A percentile compares a stretch with the other conserved stretches of the same genome.
Evolutionary conservation across 441 rosid genomes (phyloP).

Genomic region (Pelargonium citronellum): DNA sequence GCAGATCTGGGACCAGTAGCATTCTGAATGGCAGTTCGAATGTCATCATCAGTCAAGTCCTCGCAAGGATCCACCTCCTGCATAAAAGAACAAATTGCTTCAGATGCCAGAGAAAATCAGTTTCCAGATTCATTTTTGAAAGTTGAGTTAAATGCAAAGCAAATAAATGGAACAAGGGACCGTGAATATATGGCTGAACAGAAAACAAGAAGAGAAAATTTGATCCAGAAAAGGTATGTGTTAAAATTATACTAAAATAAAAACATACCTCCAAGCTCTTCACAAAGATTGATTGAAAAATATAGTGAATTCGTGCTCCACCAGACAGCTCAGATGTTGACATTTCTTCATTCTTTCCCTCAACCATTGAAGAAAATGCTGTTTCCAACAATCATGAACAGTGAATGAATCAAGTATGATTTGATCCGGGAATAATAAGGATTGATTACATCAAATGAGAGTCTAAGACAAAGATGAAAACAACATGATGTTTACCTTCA

Average conservation of each 20-base stretch:
- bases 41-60: conserved; percentile 86
- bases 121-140: not conserved
- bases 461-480: not conserved
- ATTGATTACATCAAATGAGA: not conserved
- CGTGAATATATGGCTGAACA: not conserved
- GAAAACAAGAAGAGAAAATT: not conserved
- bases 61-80: conserved; percentile 97
- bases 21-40: conserved; percentile 92
- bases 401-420: not conserved
- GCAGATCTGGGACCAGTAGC: conserved; percentile 93
- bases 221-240: too few species aligned
- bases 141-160: not conserved
- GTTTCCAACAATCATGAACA: conserved; percentile 28
- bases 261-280: conserved; percentile 70
- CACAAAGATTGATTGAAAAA: conserved; percentile 78
- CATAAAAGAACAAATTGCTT: conserved; percentile 13
- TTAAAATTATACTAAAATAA: too few species aligned
- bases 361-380: conserved; percentile 80
- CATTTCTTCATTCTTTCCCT: conserved; percentile 85
- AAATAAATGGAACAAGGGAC: not conserved
- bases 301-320: conserved; percentile 85
- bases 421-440: not conserved
- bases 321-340: conserved; percentile 83
- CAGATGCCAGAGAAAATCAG: conserved; percentile 1
- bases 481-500: conserved; percentile 51